Base-by-base conservation (phyloP, 2,329 filamentous ascomycete species). In the Corinectria fuckeliana region DNA sequence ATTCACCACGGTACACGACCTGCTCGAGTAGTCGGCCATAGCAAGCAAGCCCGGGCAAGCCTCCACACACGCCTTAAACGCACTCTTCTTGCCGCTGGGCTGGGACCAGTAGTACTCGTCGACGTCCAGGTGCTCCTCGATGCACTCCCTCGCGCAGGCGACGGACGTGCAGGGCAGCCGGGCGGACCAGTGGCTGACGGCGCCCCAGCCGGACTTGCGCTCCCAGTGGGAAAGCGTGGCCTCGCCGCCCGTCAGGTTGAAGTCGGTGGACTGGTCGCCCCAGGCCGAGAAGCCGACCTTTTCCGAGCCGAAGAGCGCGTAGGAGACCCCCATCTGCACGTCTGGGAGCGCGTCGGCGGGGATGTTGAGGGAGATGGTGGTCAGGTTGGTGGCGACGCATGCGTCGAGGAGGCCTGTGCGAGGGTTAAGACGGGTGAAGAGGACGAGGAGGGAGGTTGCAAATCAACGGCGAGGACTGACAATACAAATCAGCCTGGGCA, bases 361-460 rank as follows among this genome's bases (percentile, higher is more conserved):
- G 50, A 59, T 11, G 32, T 59, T 59, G 56, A 59, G 18, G 21
- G 36, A 26, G 38, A 59, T 14, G 14, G 50, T 50, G 23, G 42
- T 59, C 6, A 59, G 18, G 25, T 54, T 59, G 13, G 56, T 59
- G 30, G 56, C 34, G 11, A 59, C 28, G 11, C 56, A 59, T 26
- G 23, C 16, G 30, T 59, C 44, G 20, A 59, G 50, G 16, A 58
- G 41, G 18, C 56, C 56, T 58, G 3, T 7, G 10, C 8, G n/a
- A 41, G 32, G 9, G 18, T 58, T n/a, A 41, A n/a, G 21, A 18
- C 7, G 21, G 34, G 9, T 21, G 10, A 21, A 5, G 11, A 6
- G 11, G 5, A 4, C 10, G 2, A 47, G 2, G n/a, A 13, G 11
- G 3, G 26, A 45, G n/a, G 21, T 6, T 38, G 9, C 6, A 14